These are phyloP conservation scores for Flammula alnicola DNA, from an alignment of 1,284 basidiomycete genomes.

Conservation along the genomic window DNA sequence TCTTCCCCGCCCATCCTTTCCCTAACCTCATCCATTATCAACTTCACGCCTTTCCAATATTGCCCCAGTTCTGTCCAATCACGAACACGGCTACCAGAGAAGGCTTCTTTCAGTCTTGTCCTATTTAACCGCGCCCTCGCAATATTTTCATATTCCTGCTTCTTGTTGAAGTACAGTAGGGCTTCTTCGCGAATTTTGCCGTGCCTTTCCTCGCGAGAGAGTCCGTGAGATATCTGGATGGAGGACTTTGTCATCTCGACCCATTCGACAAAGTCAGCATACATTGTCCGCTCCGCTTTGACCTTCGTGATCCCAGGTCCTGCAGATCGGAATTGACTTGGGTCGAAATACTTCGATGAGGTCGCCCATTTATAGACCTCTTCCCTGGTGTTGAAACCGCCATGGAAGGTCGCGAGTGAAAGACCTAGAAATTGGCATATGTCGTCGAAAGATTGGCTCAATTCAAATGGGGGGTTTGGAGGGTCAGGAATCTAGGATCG, in stretches of 20 bases:
- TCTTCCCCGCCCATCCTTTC: slow-evolving; percentile 31
- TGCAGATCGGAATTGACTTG: slow-evolving; percentile 36
- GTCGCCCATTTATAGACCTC: slow-evolving; percentile 63
- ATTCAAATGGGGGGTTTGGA: slow-evolving; percentile 45
- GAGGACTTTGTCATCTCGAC: slow-evolving; percentile 29
- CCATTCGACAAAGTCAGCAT: slow-evolving; percentile 59
- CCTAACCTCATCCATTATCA: slow-evolving; percentile 32
- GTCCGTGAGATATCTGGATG: slow-evolving; percentile 11
- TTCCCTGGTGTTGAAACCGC: slow-evolving; percentile 56
- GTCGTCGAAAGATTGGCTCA: slow-evolving; percentile 47
- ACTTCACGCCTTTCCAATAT: slow-evolving; percentile 42
- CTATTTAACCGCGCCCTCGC: slow-evolving; percentile 35
- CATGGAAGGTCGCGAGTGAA: slow-evolving; percentile 51
- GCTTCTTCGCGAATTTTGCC: slow-evolving; percentile 45
- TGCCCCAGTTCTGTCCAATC: slow-evolving; percentile 55
- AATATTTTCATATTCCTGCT: slow-evolving; percentile 49
- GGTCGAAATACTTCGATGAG: slow-evolving; percentile 55
- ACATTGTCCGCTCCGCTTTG: slow-evolving; percentile 59
- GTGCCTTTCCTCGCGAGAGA: slow-evolving; percentile 20
- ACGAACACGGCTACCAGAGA: slow-evolving; percentile 55
- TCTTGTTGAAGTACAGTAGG: slow-evolving; percentile 57
- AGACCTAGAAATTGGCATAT: slow-evolving; percentile 62
- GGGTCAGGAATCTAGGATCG: slow-evolving; percentile 43
- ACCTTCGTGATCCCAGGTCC: slow-evolving; percentile 46
- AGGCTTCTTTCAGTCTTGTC: slow-evolving; percentile 45